These are phyloP conservation scores for Agrocybe pediades DNA, from an alignment of 768 basidiomycete species.

Conservation along the genomic window DNA sequence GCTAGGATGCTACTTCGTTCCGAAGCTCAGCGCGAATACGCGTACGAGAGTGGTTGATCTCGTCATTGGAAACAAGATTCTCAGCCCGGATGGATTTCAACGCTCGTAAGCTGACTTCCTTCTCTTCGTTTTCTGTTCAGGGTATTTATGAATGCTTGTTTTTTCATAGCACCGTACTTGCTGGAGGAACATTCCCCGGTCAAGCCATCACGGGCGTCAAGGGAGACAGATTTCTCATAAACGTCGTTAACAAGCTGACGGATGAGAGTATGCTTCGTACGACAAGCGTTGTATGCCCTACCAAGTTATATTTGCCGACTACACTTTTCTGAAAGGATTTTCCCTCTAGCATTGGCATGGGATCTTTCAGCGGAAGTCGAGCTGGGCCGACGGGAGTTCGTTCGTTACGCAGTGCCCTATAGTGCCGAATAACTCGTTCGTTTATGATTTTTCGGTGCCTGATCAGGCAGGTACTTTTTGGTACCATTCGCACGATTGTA, in stretches of 20 bases:
- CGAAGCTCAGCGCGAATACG: too few relatives aligned
- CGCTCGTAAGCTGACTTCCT: constrained; percentile 15
- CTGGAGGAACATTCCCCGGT: constrained; percentile 1
- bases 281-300: constrained; percentile 29
- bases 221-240: constrained; percentile 43
- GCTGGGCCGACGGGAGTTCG: constrained; percentile 36
- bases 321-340: not conserved
- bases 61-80: not conserved
- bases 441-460: not conserved
- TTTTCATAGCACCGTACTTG: not conserved
- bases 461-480: constrained; percentile 16
- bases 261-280: constrained; percentile 47
- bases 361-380: constrained; percentile 29
- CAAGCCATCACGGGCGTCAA: not conserved
- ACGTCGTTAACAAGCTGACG: constrained; percentile 43
- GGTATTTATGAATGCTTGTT: constrained; percentile 28
- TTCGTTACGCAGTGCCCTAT: constrained; percentile 41
- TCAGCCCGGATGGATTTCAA: not conserved
- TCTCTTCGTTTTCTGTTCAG: constrained; percentile 30
- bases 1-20: too few relatives aligned
- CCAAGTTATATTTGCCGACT: not conserved
- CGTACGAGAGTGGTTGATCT: not conserved
- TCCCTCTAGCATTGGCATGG: constrained; percentile 45
- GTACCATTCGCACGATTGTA: not conserved
- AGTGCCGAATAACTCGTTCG: constrained; percentile 30